Evolutionary conservation across 2,329 filamentous ascomycete species (phyloP).

Genomic region (Pseudocercospora macadamiae): DNA sequence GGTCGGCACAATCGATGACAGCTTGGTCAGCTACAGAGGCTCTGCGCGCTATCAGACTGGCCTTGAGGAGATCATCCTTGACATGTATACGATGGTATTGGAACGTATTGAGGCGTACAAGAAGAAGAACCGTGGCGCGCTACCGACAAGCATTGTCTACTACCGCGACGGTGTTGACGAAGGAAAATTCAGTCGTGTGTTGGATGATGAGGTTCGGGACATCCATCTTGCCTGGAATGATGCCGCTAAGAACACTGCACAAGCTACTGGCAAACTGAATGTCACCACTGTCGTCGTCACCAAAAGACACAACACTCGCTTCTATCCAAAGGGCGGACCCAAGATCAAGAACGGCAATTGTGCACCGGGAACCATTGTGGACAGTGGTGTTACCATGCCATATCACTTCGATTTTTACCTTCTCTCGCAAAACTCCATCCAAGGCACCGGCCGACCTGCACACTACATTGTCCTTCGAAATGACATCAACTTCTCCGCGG

Average conservation of each 20-base stretch:
- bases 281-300: conserved; percentile 40
- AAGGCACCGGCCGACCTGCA: conserved; percentile 37
- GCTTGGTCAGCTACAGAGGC: conserved; percentile 39
- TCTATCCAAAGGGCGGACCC: conserved; percentile 37
- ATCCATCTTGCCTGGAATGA: conserved; percentile 8
- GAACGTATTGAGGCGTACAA: conserved; percentile 32
- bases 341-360: conserved; percentile 30
- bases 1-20: conserved; percentile 43
- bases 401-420: conserved; percentile 42
- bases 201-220: conserved; percentile 7
- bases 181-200: conserved; percentile 31
- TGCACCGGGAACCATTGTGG: conserved; percentile 37
- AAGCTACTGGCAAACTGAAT: conserved; percentile 14
- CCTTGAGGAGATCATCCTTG: conserved; percentile 35
- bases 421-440: conserved; percentile 37
- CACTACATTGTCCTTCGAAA: conserved; percentile 42
- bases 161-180: conserved; percentile 45
- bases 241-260: conserved; percentile 11
- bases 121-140: conserved; percentile 4
- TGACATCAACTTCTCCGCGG: conserved; percentile 29
- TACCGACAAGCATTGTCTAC: conserved; percentile 31
- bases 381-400: conserved; percentile 33
- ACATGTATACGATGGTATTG: conserved; percentile 35
- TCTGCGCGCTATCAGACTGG: conserved; percentile 40
- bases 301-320: conserved; percentile 48